Conservation (phyloP, 495 filamentous ascomycete species). For the Astrothelium subdiscretum region DNA sequence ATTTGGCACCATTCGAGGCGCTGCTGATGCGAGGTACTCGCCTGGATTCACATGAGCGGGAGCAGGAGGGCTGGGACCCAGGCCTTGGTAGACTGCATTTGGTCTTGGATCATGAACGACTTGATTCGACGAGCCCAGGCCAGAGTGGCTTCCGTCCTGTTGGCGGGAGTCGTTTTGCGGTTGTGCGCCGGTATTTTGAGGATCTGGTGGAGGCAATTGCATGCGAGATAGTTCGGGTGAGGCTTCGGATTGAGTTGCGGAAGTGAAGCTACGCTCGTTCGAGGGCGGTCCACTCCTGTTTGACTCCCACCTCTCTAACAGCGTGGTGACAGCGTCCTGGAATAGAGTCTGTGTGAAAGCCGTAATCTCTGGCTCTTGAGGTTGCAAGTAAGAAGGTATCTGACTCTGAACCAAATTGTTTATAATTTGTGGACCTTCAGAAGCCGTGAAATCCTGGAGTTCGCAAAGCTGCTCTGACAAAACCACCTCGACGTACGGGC, state of each 20-base stretch:
- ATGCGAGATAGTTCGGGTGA: neutral
- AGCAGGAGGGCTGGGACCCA: neutral
- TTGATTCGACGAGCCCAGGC: neutral
- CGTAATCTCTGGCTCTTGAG: neutral
- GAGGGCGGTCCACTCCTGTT: neutral
- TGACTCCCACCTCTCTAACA: neutral
- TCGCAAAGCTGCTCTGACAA: neutral
- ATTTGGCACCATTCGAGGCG: neutral
- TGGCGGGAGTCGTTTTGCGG: neutral
- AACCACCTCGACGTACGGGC: neutral
- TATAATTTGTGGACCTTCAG: neutral
- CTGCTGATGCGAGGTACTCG: neutral
- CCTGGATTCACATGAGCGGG: neutral
- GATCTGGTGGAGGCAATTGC: neutral
- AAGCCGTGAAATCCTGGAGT: neutral
- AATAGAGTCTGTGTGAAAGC: neutral
- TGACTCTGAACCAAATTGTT: neutral
- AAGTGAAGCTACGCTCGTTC: neutral
- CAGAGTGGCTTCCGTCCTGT: neutral
- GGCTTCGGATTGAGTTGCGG: neutral
- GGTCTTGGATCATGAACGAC: neutral
- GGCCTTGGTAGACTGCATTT: neutral
- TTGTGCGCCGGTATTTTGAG: neutral
- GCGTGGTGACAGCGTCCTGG: neutral
- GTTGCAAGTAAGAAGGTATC: neutral